A percentile compares a stretch with the other conserved stretches of the same genome.
phyloP scores from a whole-genome alignment of 2,329 filamentous ascomycete genomes.

The Pseudocercospora ulei region DNA sequence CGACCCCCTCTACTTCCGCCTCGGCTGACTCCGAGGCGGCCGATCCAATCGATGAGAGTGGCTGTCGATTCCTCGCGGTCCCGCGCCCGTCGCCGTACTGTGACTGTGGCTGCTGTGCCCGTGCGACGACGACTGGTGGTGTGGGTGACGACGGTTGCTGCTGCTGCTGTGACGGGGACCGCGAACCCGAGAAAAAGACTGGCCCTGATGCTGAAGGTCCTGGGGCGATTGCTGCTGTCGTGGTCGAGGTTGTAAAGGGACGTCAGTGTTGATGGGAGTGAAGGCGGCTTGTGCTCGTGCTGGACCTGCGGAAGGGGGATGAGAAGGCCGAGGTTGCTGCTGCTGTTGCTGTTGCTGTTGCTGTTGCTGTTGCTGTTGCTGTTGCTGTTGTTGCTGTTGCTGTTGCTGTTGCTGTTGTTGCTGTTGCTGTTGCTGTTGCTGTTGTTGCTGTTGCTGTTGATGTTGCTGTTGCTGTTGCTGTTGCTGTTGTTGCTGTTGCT shows the following conservation, averaged over 20 bases:
- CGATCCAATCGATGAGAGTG: conserved; percentile 14
- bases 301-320: conserved; percentile 2
- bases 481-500: conserved; percentile 14
- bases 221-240: conserved; percentile 18
- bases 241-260: conserved; percentile 16
- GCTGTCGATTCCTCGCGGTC: conserved; percentile 21
- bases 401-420: conserved; percentile 13
- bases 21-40: conserved; percentile 19
- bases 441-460: conserved; percentile 13
- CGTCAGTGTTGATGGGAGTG: conserved; percentile 23
- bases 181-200: conserved; percentile 27
- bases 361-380: too few relatives aligned
- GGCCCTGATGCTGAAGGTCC: conserved; percentile 15
- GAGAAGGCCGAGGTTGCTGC: conserved; percentile 8
- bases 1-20: conserved; percentile 18
- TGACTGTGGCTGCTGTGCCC: conserved; percentile 9
- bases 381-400: conserved; percentile 12
- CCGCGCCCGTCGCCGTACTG: conserved; percentile 13
- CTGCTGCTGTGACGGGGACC: conserved; percentile 22
- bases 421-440: conserved; percentile 8
- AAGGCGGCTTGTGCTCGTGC: conserved; percentile 17
- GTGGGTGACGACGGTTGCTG: conserved; percentile 11
- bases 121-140: conserved; percentile 13
- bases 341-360: conserved; percentile 16
- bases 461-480: conserved; percentile 13